Evolutionary conservation across 352 stramenopile species (phyloP).

Genomic region (Pythium guiyangense): DNA sequence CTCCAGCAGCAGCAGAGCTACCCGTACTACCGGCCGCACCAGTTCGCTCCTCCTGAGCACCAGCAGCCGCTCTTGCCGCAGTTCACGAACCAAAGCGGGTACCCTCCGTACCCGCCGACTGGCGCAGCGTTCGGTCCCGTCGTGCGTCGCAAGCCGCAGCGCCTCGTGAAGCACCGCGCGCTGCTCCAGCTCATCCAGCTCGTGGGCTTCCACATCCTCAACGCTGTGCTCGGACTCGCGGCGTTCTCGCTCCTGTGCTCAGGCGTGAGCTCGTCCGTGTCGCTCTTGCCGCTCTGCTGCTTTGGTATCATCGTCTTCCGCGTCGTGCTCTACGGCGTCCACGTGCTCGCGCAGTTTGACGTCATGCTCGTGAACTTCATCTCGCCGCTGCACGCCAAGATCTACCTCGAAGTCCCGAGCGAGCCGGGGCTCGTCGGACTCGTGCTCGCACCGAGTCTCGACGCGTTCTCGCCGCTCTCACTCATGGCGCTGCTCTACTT

Average conservation of each 20-base stretch:
- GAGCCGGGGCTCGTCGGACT: background rate
- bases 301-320: conserved; percentile 60
- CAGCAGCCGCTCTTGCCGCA: conserved; percentile 4
- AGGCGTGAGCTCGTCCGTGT: conserved; percentile 39
- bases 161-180: background rate
- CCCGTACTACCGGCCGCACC: background rate
- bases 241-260: conserved; percentile 52
- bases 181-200: conserved; percentile 6
- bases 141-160: conserved; percentile 1
- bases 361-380: conserved; percentile 63
- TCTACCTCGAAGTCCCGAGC: conserved; percentile 7
- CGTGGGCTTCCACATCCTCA: conserved; percentile 49
- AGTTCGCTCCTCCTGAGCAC: background rate
- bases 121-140: background rate
- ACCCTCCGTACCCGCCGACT: background rate
- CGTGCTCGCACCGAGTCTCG: conserved; percentile 35
- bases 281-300: conserved; percentile 60
- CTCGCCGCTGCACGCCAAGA: conserved; percentile 11
- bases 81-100: background rate
- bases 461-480: conserved; percentile 53
- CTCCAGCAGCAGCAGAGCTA: conserved; percentile 1
- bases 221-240: conserved; percentile 41
- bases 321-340: conserved; percentile 49
- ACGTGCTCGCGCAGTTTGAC: conserved; percentile 45
- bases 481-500: conserved; percentile 73